Evolutionary conservation across 2,329 filamentous ascomycete species (phyloP), one percentile per base, ranked within the genome.

Genomic region (Phialophora tarda): DNA sequence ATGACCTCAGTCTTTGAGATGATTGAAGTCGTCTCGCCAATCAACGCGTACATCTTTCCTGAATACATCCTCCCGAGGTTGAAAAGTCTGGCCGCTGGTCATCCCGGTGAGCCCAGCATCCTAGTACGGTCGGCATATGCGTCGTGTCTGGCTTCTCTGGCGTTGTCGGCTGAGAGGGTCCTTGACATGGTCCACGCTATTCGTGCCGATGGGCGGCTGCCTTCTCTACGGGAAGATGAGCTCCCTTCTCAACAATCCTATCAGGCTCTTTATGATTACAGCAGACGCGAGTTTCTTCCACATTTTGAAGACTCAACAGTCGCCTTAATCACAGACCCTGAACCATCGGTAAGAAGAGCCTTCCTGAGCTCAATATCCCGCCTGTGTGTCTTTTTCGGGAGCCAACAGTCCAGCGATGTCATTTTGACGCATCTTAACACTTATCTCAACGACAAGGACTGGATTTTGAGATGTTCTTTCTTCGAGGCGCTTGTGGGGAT

Each of bases 401-500:
- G 91, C 67, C 86, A 89, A n/a, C 90, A 93, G 74, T 91, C 94
- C 0, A 97, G 96, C 76, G 95, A 99, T 75, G 92, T 99, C n/a
- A 89, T 99, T 17, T 82, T 99, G 24, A 96, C 93, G 34, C 95
- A 99, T 79, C 82, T 99, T 30, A 98, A 98, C 75, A 99, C 95
- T 0, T 99, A 99, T 74, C 81, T 99, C 8, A 99, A 99, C 72
- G 95, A 98, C 73, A 88, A 90, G 50, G 93, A 99, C 76, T 99
- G 95, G 95, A 92, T 92, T 77, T 81, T 99, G 34, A 97, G 97
- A 77, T 97, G 93, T 73, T 93, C 94, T 2, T 98, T 98, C 76
- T 97, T 99, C 74, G 93, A 97, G 74, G 92, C 93, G 0, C 92
- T 98, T 28, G 92, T 98, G 17, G 94, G 93, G 3, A 93, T 99